A percentile compares a stretch with the other conserved stretches of the same genome.
phyloP scores from a whole-genome alignment of 2,329 filamentous ascomycete genomes.

The Pseudocercospora macadamiae region DNA sequence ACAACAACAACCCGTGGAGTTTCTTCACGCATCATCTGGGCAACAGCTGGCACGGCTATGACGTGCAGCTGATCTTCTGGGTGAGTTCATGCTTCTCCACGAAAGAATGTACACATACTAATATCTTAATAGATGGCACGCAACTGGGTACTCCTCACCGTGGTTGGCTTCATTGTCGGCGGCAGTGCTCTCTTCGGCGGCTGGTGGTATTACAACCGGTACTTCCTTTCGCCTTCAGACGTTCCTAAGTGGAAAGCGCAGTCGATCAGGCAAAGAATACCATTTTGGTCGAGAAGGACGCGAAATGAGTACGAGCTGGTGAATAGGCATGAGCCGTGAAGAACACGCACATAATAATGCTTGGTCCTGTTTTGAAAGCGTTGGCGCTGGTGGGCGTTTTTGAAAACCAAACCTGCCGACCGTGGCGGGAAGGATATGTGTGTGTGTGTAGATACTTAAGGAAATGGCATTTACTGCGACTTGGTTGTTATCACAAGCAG shows the following conservation, averaged over 20 bases:
- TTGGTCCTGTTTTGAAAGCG: constrained; percentile 17
- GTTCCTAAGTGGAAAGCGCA: constrained; percentile 32
- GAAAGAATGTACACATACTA: constrained; percentile 15
- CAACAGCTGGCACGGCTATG: constrained; percentile 67
- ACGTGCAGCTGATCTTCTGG: constrained; percentile 68
- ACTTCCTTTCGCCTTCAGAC: constrained; percentile 27
- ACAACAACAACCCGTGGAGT: constrained; percentile 69
- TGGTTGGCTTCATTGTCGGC: constrained; percentile 54
- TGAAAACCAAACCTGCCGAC: background rate
- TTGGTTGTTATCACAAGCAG: too few species aligned
- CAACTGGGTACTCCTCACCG: constrained; percentile 60
- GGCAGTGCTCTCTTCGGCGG: constrained; percentile 50
- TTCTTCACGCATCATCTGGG: constrained; percentile 71
- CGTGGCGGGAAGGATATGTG: too few species aligned
- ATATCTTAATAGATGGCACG: constrained; percentile 42
- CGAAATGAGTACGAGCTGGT: constrained; percentile 37
- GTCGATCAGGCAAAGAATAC: constrained; percentile 27
- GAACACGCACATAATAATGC: background rate
- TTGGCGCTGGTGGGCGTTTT: constrained; percentile 23
- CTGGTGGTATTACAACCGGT: constrained; percentile 57
- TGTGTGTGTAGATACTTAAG: background rate
- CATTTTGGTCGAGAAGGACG: constrained; percentile 36
- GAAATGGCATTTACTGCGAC: background rate
- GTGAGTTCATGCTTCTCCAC: constrained; percentile 39
- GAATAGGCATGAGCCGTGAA: constrained; percentile 33